Base-by-base conservation (phyloP, 2,329 filamentous ascomycete species). In the Fusarium sp. region DNA sequence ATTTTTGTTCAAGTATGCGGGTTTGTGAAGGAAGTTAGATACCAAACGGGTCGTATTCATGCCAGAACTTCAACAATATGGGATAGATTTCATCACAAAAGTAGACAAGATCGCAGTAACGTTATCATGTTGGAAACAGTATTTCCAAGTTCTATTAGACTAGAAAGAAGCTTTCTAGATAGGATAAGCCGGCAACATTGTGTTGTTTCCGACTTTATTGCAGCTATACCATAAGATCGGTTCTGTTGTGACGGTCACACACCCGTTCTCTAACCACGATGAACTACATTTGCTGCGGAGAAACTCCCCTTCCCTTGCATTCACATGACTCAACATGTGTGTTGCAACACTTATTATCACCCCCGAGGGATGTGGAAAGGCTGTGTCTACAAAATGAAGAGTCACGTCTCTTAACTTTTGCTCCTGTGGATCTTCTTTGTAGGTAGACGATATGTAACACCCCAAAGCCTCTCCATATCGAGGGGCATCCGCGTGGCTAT, bases 371-470 rank as follows among this genome's bases (percentile, higher is more conserved):
- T 35, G 18, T 50, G 29, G 47, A 35, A 7, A 25, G 11, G 12
- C 12, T 14, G 33, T 35, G 6, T 27, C 39, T 11, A 57, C 17
- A 17, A 42, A 20, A 33, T 67, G 27, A 13, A 68, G n/a, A 31
- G 46, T 29, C 0, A 68, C 45, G 5, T 18, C 39, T 42, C 31
- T 33, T 14, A 62, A 15, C 13, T 41, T 53, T 39, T 69, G 63
- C 45, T 69, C 45, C 3, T 27, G 25, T 0, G 31, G 25, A 1
- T 18, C 15, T 14, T 6, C 9, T 39, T n/a, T 49, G n/a, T 31
- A 68, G 11, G 65, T 68, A 7, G 46, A 63, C 7, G 11, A 22
- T 15, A 62, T 53, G 31, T 69, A 69, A 15, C 11, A 20, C 2
- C n/a, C 22, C 29, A 69, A 10, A 11, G 64, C 65, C 11, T 53